These are phyloP conservation scores for Fusarium armeniacum DNA, from an alignment of 2,329 filamentous ascomycete genomes.

Conservation along the genomic window DNA sequence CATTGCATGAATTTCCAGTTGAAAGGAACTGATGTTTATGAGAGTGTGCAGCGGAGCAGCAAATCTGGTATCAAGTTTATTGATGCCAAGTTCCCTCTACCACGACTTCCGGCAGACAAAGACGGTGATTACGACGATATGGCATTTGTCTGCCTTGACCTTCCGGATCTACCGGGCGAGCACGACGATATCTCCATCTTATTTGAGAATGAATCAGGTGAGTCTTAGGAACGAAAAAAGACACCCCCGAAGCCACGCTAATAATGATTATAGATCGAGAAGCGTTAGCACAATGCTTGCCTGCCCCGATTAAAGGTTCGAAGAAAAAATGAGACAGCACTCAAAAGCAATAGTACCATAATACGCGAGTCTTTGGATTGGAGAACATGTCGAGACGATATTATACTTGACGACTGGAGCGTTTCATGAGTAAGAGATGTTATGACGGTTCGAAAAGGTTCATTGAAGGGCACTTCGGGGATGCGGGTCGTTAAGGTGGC, in stretches of 20 bases:
- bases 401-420: conserved; percentile 35
- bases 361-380: conserved; percentile 19
- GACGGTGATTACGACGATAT: conserved; percentile 69
- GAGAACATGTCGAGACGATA: conserved; percentile 27
- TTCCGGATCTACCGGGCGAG: conserved; percentile 90
- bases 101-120: conserved; percentile 69
- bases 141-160: conserved; percentile 86
- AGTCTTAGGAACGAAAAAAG: conserved; percentile 54
- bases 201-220: conserved; percentile 84
- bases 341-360: conserved; percentile 18
- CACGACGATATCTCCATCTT: conserved; percentile 90
- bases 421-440: conserved; percentile 18
- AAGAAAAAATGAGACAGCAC: conserved; percentile 50
- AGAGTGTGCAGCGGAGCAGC: conserved; percentile 73
- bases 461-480: conserved; percentile 17
- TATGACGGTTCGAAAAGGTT: conserved; percentile 3
- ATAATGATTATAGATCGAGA: conserved; percentile 64
- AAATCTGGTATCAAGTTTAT: conserved; percentile 84
- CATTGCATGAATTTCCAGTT: conserved; percentile 91
- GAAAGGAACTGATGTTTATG: conserved; percentile 86
- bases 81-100: conserved; percentile 91
- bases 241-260: conserved; percentile 27
- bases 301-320: conserved; percentile 68
- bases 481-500: conserved; percentile 22
- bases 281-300: conserved; percentile 64